phyloP scores from a whole-genome alignment of 2,329 filamentous ascomycete genomes.

The Xylariaceae sp. region DNA sequence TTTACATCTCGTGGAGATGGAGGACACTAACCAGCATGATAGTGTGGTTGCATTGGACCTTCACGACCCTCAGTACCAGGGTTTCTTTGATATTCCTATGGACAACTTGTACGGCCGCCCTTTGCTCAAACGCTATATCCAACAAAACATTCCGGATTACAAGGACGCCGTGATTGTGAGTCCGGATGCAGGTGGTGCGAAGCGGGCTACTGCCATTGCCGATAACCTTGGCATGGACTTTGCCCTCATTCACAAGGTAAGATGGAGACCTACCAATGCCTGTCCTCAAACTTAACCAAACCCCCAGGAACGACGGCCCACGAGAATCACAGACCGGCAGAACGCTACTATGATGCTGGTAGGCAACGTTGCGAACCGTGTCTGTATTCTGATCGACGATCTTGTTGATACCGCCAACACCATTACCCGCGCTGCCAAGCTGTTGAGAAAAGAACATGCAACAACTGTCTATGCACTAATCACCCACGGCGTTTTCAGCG shows the following conservation, averaged over 20 bases:
- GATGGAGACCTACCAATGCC: slow-evolving; percentile 39
- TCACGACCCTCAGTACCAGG: slow-evolving; percentile 95
- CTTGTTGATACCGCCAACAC: slow-evolving; percentile 96
- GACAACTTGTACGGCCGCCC: slow-evolving; percentile 94
- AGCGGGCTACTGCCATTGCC: slow-evolving; percentile 93
- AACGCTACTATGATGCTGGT: slow-evolving; percentile 97
- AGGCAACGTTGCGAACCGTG: slow-evolving; percentile 79
- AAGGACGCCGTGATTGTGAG: slow-evolving; percentile 91
- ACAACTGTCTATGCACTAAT: slow-evolving; percentile 88
- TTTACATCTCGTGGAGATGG: slow-evolving; percentile 18
- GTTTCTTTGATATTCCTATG: slow-evolving; percentile 98
- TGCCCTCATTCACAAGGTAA: slow-evolving; percentile 96
- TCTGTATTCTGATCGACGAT: slow-evolving; percentile 92
- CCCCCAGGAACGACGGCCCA: slow-evolving; percentile 81
- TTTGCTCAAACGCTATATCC: slow-evolving; percentile 73
- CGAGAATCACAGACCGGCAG: slow-evolving; percentile 84
- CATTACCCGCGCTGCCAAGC: slow-evolving; percentile 92
- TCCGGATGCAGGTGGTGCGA: slow-evolving; percentile 94
- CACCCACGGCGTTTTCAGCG: slow-evolving; percentile 93
- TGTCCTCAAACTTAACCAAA: slow-evolving; percentile 45
- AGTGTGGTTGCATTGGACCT: slow-evolving; percentile 94
- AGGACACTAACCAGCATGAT: slow-evolving; percentile 36
- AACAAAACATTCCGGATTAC: slow-evolving; percentile 83
- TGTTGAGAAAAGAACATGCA: slow-evolving; percentile 97
- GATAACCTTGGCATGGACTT: slow-evolving; percentile 94